These are phyloP conservation scores for Penicillium cinerascens DNA, from an alignment of 495 filamentous ascomycete genomes.

Conservation along the genomic window DNA sequence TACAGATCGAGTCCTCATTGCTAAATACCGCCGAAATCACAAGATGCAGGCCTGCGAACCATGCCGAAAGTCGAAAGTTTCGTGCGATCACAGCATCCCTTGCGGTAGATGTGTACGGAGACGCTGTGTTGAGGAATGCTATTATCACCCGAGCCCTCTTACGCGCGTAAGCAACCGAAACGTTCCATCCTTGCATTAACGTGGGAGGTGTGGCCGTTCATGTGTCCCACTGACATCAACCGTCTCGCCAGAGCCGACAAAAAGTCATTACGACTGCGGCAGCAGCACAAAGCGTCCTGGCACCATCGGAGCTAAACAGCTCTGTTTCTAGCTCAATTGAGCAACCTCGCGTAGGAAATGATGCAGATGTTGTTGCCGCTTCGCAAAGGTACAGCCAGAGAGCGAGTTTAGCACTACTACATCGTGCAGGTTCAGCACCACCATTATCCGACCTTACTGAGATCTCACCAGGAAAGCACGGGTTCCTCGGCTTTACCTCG, in stretches of 20 bases:
- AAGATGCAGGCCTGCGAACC: conserved; percentile 5
- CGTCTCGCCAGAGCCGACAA: background rate
- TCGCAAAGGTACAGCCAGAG: background rate
- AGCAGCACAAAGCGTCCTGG: background rate
- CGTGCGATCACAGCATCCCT: conserved; percentile 2
- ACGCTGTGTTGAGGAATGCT: background rate
- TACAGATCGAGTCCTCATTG: background rate
- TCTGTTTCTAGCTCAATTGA: background rate
- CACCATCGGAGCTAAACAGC: background rate
- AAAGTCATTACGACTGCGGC: background rate
- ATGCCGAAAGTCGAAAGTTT: conserved; percentile 1
- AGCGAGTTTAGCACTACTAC: background rate
- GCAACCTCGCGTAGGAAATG: background rate
- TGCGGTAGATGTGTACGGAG: background rate
- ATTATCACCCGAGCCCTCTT: conserved; percentile 2
- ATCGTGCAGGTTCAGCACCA: too few relatives aligned
- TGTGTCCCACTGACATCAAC: background rate
- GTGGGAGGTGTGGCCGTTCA: background rate
- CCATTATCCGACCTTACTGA: background rate
- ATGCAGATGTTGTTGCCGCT: background rate
- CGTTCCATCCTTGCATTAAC: background rate
- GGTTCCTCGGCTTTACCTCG: conserved; percentile 3
- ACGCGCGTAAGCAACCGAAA: background rate
- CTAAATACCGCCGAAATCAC: conserved; percentile 1
- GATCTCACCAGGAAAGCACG: background rate